Evolutionary conservation across 2,329 filamentous ascomycete genomes (phyloP).

Genomic region (Fusarium sp.): DNA sequence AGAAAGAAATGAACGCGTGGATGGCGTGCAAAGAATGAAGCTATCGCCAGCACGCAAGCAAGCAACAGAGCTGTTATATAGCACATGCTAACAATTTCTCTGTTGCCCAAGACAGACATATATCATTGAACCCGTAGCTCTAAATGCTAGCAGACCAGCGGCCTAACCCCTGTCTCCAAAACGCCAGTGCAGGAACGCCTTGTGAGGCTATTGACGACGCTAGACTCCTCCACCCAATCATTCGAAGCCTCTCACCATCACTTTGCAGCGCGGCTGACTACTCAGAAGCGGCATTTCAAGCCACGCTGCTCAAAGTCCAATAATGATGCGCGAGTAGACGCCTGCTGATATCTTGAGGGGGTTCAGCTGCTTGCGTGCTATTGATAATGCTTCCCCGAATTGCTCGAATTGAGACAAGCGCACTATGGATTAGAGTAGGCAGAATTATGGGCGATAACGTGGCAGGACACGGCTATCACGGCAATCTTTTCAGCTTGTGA

Average conservation of each 20-base stretch:
- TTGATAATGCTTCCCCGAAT: accelerated
- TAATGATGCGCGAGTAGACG: accelerated
- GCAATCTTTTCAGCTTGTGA: neutral
- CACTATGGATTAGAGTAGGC: neutral
- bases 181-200: neutral
- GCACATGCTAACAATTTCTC: neutral
- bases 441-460: accelerated
- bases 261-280: neutral
- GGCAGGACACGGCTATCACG: neutral
- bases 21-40: neutral
- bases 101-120: accelerated
- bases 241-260: accelerated
- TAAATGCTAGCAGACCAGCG: neutral
- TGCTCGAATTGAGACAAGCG: neutral
- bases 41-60: neutral
- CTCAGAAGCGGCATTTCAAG: neutral
- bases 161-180: neutral
- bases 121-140: neutral
- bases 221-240: neutral
- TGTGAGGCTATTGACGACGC: neutral
- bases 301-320: neutral
- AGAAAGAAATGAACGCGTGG: no score
- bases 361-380: neutral
- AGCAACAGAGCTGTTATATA: neutral
- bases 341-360: accelerated